Evolutionary conservation across 345 rosid genomes (phyloP).

Genomic region (Eucalyptus pauciflora): DNA sequence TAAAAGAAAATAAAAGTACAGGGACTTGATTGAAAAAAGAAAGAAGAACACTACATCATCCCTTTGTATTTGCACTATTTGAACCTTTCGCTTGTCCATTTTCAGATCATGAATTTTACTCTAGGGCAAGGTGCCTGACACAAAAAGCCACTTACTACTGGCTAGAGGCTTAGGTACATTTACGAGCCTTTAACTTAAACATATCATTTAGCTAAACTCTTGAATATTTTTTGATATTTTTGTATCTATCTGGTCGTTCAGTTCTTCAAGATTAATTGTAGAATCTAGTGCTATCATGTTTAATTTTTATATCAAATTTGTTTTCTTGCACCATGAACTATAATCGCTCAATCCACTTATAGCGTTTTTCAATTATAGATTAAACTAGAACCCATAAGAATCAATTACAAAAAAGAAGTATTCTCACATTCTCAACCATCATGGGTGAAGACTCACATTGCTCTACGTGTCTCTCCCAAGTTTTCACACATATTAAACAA

Average conservation of each 20-base stretch:
- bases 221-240: background rate
- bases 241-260: background rate
- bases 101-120: background rate
- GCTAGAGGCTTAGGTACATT: background rate
- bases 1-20: background rate
- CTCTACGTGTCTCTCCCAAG: background rate
- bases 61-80: background rate
- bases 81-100: background rate
- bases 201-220: background rate
- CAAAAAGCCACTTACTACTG: background rate
- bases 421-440: background rate
- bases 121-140: background rate
- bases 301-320: background rate
- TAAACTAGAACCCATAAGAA: background rate
- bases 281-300: background rate
- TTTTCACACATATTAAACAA: background rate
- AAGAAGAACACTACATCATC: background rate
- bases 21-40: background rate
- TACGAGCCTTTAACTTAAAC: background rate
- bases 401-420: background rate
- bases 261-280: background rate
- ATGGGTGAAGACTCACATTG: background rate
- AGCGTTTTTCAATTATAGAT: background rate
- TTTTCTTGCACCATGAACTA: background rate
- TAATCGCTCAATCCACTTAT: background rate